These are phyloP conservation scores for Piromyces sp. DNA, from an alignment of 192 early-diverging fungal species.

Conservation along the genomic window DNA sequence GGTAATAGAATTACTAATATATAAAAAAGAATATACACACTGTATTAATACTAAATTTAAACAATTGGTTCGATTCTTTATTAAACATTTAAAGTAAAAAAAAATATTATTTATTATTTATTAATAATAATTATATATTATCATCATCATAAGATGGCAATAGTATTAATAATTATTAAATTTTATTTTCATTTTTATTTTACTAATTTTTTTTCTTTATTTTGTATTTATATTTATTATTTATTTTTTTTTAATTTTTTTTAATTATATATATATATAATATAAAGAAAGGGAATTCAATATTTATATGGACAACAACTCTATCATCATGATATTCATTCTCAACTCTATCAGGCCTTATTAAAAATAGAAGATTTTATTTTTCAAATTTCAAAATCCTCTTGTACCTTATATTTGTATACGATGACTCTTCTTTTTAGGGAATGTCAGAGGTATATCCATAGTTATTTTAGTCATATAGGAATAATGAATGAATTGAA, in stretches of 20 bases:
- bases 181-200: too few relatives aligned
- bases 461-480: background rate
- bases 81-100: background rate
- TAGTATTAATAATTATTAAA: too few relatives aligned
- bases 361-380: background rate
- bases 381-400: background rate
- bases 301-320: background rate
- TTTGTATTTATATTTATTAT: too few relatives aligned
- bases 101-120: too few relatives aligned
- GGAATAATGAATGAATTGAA: background rate
- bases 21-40: background rate
- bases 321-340: background rate
- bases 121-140: too few relatives aligned
- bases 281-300: background rate
- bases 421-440: background rate
- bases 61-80: background rate
- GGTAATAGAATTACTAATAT: background rate
- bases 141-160: too few relatives aligned
- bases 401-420: background rate
- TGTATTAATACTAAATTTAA: background rate
- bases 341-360: background rate
- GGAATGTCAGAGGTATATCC: background rate
- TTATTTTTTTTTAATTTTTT: too few relatives aligned
- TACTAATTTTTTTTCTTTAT: too few relatives aligned
- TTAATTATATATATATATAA: too few relatives aligned